These are phyloP conservation scores for Diophrys appendiculata DNA, from an alignment of 73 alveolate genomes.

Conservation along the genomic window DNA sequence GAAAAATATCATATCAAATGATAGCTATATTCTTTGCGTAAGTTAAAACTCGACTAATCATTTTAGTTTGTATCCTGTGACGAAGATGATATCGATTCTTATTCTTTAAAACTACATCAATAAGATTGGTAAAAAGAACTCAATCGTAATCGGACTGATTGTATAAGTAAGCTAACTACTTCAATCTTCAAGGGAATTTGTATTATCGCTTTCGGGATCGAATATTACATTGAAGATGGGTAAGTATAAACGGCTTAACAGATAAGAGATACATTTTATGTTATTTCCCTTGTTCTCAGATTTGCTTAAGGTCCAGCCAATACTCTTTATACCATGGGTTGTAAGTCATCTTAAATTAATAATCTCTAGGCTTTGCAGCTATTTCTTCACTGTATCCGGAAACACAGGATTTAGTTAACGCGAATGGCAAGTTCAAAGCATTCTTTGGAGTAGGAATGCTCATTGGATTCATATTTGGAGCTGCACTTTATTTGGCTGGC, in stretches of 20 bases:
- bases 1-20: background rate
- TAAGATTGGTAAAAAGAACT: background rate
- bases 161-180: background rate
- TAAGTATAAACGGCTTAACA: no score
- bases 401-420: background rate
- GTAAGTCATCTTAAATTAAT: no score
- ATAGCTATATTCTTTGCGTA: background rate
- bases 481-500: background rate
- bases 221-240: background rate
- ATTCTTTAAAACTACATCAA: background rate
- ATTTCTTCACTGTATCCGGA: background rate
- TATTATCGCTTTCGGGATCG: background rate
- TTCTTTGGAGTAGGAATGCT: background rate
- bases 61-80: background rate
- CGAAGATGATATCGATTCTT: background rate
- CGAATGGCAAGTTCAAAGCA: background rate
- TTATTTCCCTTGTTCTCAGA: background rate
- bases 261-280: background rate
- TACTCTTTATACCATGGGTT: background rate
- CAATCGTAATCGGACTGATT: background rate
- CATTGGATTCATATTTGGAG: background rate
- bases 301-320: background rate
- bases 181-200: background rate
- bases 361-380: background rate
- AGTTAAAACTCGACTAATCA: background rate